Evolutionary conservation across 768 basidiomycete species (phyloP).

Genomic region (Nidula microcarpa): DNA sequence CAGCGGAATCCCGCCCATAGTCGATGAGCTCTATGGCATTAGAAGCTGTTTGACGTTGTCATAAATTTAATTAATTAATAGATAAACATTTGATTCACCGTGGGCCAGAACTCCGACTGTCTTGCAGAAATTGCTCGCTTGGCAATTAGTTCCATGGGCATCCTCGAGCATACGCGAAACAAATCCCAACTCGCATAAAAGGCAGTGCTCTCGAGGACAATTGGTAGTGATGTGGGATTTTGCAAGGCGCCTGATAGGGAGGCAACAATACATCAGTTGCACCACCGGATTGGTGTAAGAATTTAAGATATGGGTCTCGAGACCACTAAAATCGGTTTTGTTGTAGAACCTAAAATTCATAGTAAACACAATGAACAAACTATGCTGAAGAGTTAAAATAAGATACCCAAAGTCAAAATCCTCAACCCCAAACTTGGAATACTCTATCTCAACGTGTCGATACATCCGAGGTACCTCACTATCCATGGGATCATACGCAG

Average conservation of each 20-base stretch:
- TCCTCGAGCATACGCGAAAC: slow-evolving; percentile 95
- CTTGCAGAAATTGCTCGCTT: slow-evolving; percentile 96
- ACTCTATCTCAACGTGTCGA: slow-evolving; percentile 94
- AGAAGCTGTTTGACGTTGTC: slow-evolving; percentile 34
- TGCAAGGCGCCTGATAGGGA: slow-evolving; percentile 75
- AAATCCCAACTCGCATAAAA: slow-evolving; percentile 94
- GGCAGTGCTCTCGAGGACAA: slow-evolving; percentile 87
- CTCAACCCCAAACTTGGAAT: slow-evolving; percentile 97
- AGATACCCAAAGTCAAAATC: slow-evolving; percentile 96
- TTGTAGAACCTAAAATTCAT: slow-evolving; percentile 77
- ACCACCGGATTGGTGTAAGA: slow-evolving; percentile 93
- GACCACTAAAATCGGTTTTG: slow-evolving; percentile 81
- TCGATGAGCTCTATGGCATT: slow-evolving; percentile 90
- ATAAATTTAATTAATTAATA: neutral
- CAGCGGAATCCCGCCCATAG: slow-evolving; percentile 71
- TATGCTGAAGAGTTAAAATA: neutral
- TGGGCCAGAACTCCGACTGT: slow-evolving; percentile 87
- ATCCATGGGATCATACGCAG: slow-evolving; percentile 45
- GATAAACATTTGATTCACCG: slow-evolving; percentile 37
- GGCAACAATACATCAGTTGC: slow-evolving; percentile 85
- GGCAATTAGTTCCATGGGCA: slow-evolving; percentile 90
- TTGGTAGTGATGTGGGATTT: slow-evolving; percentile 90
- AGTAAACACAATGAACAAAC: slow-evolving; percentile 1
- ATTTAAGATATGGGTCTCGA: slow-evolving; percentile 96
- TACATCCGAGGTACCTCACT: slow-evolving; percentile 77